Conservation (phyloP, 768 basidiomycete genomes). For the Artomyces pyxidatus region DNA sequence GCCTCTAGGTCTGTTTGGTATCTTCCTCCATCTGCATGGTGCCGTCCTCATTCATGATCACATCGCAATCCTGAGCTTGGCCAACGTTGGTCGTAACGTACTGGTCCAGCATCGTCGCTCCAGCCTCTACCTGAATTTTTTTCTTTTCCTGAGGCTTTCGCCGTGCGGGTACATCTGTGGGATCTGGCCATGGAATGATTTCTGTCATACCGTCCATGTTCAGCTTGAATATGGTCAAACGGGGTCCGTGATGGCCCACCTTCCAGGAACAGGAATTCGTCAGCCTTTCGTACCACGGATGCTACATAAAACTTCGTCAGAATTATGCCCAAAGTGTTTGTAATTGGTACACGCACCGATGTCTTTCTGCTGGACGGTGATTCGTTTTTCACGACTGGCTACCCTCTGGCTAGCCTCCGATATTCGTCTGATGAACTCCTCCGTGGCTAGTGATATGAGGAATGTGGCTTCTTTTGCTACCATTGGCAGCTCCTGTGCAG, state of each 20-base stretch:
- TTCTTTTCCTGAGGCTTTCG: conserved; percentile 32
- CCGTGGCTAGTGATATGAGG: conserved; percentile 75
- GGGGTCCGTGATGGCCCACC: conserved; percentile 38
- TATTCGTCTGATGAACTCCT: conserved; percentile 78
- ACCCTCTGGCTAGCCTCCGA: conserved; percentile 62
- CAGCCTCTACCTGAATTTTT: conserved; percentile 13
- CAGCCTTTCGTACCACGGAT: conserved; percentile 51
- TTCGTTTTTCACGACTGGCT: conserved; percentile 63
- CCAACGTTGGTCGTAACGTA: conserved; percentile 37
- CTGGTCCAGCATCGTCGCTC: conserved; percentile 31
- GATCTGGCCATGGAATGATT: conserved; percentile 45
- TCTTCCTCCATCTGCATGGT: conserved; percentile 36
- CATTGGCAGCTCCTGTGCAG: conserved; percentile 59
- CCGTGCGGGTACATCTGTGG: conserved; percentile 33
- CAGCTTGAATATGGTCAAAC: background rate
- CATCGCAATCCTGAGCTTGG: conserved; percentile 21
- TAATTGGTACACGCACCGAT: conserved; percentile 46
- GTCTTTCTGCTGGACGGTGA: conserved; percentile 73
- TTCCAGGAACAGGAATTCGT: conserved; percentile 75
- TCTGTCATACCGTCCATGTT: conserved; percentile 28
- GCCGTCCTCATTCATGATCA: conserved; percentile 54
- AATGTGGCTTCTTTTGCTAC: conserved; percentile 73
- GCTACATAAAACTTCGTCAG: conserved; percentile 29
- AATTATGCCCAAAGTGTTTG: background rate
- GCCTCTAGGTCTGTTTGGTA: too few relatives aligned